phyloP scores from a whole-genome alignment of 768 basidiomycete species.

The Nidularia pulvinata region DNA sequence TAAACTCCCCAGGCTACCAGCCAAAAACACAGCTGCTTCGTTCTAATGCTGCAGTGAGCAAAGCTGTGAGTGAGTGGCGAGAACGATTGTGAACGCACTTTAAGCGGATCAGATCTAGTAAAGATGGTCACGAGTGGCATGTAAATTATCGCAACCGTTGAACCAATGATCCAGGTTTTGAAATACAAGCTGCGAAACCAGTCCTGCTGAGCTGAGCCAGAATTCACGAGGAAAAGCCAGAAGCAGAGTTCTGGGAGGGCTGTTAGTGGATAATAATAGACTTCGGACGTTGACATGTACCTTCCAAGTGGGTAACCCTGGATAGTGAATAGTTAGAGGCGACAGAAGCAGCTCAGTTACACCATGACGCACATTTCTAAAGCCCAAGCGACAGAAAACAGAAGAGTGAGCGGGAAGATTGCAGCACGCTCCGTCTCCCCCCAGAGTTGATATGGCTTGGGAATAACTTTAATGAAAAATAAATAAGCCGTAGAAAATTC shows the following conservation, averaged over 20 bases:
- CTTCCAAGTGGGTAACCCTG: conserved; percentile 83
- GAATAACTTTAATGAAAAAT: conserved; percentile 43
- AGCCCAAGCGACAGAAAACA: conserved; percentile 68
- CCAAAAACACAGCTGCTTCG: conserved; percentile 70
- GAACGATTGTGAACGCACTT: conserved; percentile 35
- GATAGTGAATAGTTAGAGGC: not conserved
- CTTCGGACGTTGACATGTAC: conserved; percentile 23
- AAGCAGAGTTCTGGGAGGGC: conserved; percentile 70
- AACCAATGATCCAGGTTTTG: conserved; percentile 71
- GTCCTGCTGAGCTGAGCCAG: conserved; percentile 58
- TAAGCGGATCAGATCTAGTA: conserved; percentile 56
- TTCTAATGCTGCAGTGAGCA: conserved; percentile 33
- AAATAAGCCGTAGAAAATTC: not conserved
- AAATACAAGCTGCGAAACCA: conserved; percentile 83
- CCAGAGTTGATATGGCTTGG: conserved; percentile 68
- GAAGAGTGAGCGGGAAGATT: conserved; percentile 66
- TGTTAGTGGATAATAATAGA: not conserved
- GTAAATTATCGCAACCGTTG: conserved; percentile 53
- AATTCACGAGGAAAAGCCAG: conserved; percentile 82
- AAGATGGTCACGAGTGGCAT: conserved; percentile 74
- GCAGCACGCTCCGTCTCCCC: conserved; percentile 34
- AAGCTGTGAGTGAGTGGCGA: conserved; percentile 1
- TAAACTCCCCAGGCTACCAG: conserved; percentile 69
- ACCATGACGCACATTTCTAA: conserved; percentile 59
- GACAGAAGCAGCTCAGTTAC: no score